These are phyloP conservation scores for Phytopythium boreale DNA, from an alignment of 352 stramenopile species.

Conservation along the genomic window DNA sequence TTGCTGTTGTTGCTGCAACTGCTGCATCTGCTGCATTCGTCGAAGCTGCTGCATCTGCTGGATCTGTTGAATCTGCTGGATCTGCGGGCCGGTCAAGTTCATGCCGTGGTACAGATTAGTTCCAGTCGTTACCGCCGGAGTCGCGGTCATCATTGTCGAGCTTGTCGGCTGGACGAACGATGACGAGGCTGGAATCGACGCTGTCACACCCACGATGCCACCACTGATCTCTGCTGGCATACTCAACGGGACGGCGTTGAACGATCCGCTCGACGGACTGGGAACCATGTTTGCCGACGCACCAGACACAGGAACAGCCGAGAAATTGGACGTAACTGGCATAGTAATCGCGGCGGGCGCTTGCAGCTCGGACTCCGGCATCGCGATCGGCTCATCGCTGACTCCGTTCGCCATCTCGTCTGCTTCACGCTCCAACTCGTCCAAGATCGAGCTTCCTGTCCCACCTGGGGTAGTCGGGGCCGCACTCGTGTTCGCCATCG, in stretches of 20 bases:
- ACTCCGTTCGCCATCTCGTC: slow-evolving; percentile 86
- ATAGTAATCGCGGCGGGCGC: slow-evolving; percentile 10
- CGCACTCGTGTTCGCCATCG: slow-evolving; percentile 13
- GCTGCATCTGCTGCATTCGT: slow-evolving; percentile 76
- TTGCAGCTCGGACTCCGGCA: slow-evolving; percentile 81
- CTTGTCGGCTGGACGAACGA: slow-evolving; percentile 38
- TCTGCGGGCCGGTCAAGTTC: slow-evolving; percentile 68
- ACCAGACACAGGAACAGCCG: slow-evolving; percentile 25
- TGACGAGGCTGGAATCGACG: slow-evolving; percentile 25
- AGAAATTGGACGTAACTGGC: slow-evolving; percentile 9
- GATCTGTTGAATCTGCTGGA: slow-evolving; percentile 84
- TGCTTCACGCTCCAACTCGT: slow-evolving; percentile 81
- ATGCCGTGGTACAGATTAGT: slow-evolving; percentile 73
- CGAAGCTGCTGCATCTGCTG: slow-evolving; percentile 85
- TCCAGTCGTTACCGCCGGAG: slow-evolving; percentile 22
- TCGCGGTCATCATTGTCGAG: slow-evolving; percentile 33
- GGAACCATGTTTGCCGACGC: slow-evolving; percentile 20
- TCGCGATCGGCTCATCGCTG: slow-evolving; percentile 76
- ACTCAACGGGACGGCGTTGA: slow-evolving; percentile 58
- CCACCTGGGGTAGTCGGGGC: slow-evolving; percentile 14
- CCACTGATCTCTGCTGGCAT: slow-evolving; percentile 73
- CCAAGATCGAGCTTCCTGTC: slow-evolving; percentile 65
- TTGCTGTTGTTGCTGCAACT: slow-evolving; percentile 57
- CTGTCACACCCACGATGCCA: slow-evolving; percentile 15
- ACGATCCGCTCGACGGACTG: slow-evolving; percentile 23